Evolutionary conservation across 805 yeast species (phyloP), one percentile per base, ranked within the genome.

Genomic region (Candida anglica): DNA sequence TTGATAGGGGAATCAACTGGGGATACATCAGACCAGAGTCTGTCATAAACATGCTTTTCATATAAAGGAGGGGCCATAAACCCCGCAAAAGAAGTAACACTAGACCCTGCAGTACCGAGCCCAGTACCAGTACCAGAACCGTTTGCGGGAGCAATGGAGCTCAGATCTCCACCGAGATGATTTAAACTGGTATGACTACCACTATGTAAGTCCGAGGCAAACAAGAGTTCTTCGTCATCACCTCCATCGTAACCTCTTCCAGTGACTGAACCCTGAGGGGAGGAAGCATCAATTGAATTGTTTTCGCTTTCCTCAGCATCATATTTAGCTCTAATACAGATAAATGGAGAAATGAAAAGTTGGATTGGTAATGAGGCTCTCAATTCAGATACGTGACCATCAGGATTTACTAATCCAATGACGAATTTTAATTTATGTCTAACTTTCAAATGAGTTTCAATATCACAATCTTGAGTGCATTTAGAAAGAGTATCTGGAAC

Each of bases 331-430:
- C 75, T 66, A 13, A 91, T 68, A 1, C 91, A 75, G 4, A 93
- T 84, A 54, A 85, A 84, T 5, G 98, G 97, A 4, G 77, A 70
- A 17, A 87, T 81, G 56, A 82, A 86, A 21, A 86, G 56, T 19
- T 71, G 74, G 3, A 91, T 69, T 0, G 98, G 98, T 42, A 91
- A 65, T 0, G 96, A 82, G 0, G 97, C 97, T 20, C 98, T 69
- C 32, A 91, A 66, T 56, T 89, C 97, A 0, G 96, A 86, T 3
- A 82, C 79, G 52, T 91, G 98, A 3, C 96, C 96, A 56, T 88
- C 97, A 0, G 94, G 83, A 52, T 93, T 91, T 26, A 77, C 59
- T 42, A 93, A 68, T 2, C 86, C 82, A 38, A 93, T 77, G 7
- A 76, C 79, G 53, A 89, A 86, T 49, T 86, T 83, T 37, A 93